Percentiles rank a stretch among this genome's conserved stretches.
These are phyloP conservation scores for Phytophthora hybrid DNA, from an alignment of 352 stramenopile genomes.

Conservation along the genomic window DNA sequence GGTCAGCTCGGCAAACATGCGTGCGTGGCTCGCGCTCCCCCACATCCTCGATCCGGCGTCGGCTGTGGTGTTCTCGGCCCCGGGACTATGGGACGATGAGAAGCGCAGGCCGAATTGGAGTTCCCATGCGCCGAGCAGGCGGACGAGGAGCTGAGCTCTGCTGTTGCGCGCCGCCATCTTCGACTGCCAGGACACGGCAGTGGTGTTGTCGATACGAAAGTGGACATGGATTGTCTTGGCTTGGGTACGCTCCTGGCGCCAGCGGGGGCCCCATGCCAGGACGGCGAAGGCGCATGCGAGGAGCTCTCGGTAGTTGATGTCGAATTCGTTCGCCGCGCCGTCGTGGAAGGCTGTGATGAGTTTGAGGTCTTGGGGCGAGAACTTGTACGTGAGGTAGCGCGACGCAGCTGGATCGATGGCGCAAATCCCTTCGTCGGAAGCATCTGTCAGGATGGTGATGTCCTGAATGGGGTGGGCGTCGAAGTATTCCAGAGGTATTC, in stretches of 20 bases:
- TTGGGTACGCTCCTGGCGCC: neutral
- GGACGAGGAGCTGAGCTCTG: constrained; percentile 10
- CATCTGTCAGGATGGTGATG: neutral
- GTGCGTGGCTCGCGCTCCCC: neutral
- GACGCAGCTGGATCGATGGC: neutral
- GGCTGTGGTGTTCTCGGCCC: neutral
- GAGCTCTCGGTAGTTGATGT: constrained; percentile 5
- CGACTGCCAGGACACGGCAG: neutral
- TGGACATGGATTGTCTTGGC: constrained; percentile 15
- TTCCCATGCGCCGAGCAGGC: constrained; percentile 13
- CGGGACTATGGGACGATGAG: constrained; percentile 13
- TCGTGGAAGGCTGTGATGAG: neutral
- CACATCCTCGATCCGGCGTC: neutral
- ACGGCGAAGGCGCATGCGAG: neutral
- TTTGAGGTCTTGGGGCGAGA: neutral
- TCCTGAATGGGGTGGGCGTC: neutral
- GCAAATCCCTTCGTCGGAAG: neutral
- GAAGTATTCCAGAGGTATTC: neutral
- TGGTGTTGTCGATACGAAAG: constrained; percentile 34
- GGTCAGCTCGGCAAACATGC: neutral
- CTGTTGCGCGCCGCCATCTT: constrained; percentile 11
- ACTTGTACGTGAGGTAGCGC: neutral
- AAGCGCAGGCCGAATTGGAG: neutral
- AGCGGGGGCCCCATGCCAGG: neutral
- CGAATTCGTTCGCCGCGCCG: neutral